Evolutionary conservation across 768 basidiomycete species (phyloP).

Genomic region (Mrakia frigida): DNA sequence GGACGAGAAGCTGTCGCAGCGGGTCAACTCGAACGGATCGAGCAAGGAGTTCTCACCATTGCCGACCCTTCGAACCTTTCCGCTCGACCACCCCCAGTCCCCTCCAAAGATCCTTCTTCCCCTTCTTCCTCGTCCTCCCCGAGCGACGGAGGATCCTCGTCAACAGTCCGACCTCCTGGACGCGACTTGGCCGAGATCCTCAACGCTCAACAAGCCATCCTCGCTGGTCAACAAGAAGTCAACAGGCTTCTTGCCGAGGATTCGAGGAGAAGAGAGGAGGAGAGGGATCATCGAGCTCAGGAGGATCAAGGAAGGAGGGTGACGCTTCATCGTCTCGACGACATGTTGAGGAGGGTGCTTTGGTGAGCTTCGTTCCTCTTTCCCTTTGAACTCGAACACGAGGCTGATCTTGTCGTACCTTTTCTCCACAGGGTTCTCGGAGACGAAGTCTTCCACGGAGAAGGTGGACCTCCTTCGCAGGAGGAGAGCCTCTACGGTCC

Average conservation of each 20-base stretch:
- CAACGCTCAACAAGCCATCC: background rate
- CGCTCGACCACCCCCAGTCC: background rate
- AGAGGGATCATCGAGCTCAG: slow-evolving; percentile 1
- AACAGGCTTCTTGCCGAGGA: slow-evolving; percentile 5
- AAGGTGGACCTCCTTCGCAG: slow-evolving; percentile 13
- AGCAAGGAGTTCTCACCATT: slow-evolving; percentile 20
- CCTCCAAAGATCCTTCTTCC: slow-evolving; percentile 6
- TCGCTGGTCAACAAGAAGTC: slow-evolving; percentile 13
- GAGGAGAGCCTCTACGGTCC: slow-evolving; percentile 23
- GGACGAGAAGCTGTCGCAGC: slow-evolving; percentile 22
- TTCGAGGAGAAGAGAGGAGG: slow-evolving; percentile 2
- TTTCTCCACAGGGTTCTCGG: slow-evolving; percentile 12
- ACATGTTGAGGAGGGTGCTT: slow-evolving; percentile 15
- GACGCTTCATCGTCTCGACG: slow-evolving; percentile 20
- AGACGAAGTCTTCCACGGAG: slow-evolving; percentile 27
- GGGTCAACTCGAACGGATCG: slow-evolving; percentile 13
- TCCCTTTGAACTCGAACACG: background rate
- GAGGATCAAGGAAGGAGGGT: slow-evolving; percentile 7
- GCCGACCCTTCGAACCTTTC: background rate
- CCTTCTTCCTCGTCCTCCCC: background rate
- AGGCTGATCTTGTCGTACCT: background rate
- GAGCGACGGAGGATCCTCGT: background rate
- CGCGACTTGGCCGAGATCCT: background rate
- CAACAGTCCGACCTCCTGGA: slow-evolving; percentile 6
- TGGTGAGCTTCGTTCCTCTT: background rate